These are phyloP conservation scores for Apophysomyces trapeziformis DNA, from an alignment of 371 early-diverging fungal species.

Conservation along the genomic window DNA sequence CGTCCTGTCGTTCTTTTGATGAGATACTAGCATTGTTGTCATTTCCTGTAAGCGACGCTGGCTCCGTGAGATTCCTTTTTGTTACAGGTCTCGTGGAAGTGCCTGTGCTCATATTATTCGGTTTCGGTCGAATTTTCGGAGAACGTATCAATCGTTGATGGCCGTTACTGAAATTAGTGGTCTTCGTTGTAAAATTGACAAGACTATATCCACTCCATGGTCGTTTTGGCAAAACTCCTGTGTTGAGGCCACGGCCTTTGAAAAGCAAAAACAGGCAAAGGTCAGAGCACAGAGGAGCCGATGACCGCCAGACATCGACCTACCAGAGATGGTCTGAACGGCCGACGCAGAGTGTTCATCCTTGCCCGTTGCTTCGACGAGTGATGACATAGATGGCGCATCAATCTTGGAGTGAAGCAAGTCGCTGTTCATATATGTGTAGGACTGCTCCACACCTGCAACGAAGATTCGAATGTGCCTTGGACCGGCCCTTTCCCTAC, in stretches of 20 bases:
- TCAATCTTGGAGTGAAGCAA: constrained; percentile 16
- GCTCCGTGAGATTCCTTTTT: constrained; percentile 8
- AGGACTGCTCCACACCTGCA: constrained; percentile 4
- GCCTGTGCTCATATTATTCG: not conserved
- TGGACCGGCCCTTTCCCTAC: too few relatives aligned
- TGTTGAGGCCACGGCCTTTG: constrained; percentile 14
- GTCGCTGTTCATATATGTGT: constrained; percentile 4
- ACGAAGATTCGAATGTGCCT: too few relatives aligned
- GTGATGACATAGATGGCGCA: constrained; percentile 23
- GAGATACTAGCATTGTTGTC: not conserved
- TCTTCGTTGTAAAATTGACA: constrained; percentile 8
- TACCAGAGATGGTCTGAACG: constrained; percentile 27
- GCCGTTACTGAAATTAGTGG: not conserved
- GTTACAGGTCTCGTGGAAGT: constrained; percentile 1
- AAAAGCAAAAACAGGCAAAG: constrained; percentile 6
- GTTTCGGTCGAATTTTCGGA: constrained; percentile 8
- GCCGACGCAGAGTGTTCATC: constrained; percentile 21
- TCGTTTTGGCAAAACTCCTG: constrained; percentile 14
- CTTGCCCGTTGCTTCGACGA: constrained; percentile 25
- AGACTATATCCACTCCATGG: constrained; percentile 20
- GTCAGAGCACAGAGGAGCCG: constrained; percentile 9
- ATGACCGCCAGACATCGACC: constrained; percentile 13
- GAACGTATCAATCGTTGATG: constrained; percentile 4
- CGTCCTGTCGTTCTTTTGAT: not conserved
- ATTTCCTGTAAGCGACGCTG: not conserved